Conservation (phyloP, 129 eudicot species). For the Pittosporum tobira region DNA sequence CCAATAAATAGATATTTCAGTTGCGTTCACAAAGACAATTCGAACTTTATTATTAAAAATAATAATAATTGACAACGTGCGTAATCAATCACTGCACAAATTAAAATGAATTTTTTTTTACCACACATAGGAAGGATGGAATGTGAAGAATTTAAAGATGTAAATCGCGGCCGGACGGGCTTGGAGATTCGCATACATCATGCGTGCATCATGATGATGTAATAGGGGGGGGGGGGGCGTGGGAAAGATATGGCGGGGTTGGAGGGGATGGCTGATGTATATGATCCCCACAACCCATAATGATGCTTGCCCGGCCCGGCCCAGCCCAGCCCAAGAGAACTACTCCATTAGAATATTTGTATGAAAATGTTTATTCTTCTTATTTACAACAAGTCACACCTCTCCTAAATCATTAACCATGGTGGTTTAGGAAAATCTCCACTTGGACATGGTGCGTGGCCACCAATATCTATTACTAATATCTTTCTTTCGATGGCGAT, state of each 20-base stretch:
- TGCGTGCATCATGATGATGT: neutral
- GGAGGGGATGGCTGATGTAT: conserved; percentile 8
- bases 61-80: too few species aligned
- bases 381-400: conserved; percentile 6
- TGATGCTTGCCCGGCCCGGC: too few species aligned
- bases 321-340: too few species aligned
- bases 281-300: neutral
- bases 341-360: too few species aligned
- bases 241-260: too few species aligned
- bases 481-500: too few species aligned
- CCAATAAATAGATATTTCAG: too few species aligned
- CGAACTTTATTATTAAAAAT: too few species aligned
- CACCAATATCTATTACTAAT: neutral
- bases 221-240: neutral
- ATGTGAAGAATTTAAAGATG: neutral
- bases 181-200: neutral
- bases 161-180: neutral
- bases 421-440: conserved; percentile 10
- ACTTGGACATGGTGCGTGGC: conserved; percentile 1
- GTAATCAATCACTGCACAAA: too few species aligned
- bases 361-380: neutral
- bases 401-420: neutral
- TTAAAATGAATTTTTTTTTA: too few species aligned
- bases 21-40: too few species aligned
- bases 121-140: neutral